Percentiles rank a stretch among this genome's conserved stretches.
These are phyloP conservation scores for Aspergillus fischeri DNA, from an alignment of 2,329 filamentous ascomycete genomes.

Conservation along the genomic window DNA sequence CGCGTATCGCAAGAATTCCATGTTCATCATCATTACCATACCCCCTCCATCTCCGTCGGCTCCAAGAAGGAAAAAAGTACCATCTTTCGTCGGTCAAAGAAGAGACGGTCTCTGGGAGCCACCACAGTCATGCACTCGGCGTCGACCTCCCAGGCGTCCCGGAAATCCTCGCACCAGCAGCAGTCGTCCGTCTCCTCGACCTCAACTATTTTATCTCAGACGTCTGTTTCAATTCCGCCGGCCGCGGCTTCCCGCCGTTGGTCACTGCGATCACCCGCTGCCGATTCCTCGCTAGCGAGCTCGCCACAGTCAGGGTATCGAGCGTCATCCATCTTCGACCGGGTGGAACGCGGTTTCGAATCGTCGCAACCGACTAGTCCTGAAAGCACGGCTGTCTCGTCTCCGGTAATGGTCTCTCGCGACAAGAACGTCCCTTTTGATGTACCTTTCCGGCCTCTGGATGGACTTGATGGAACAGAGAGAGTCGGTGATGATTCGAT, in stretches of 20 bases:
- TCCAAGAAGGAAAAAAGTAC: slow-evolving; percentile 52
- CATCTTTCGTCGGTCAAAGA: slow-evolving; percentile 59
- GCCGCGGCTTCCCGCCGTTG: slow-evolving; percentile 32
- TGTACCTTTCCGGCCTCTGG: slow-evolving; percentile 45
- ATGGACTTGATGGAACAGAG: slow-evolving; percentile 15
- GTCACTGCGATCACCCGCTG: slow-evolving; percentile 39
- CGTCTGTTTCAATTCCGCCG: slow-evolving; percentile 55
- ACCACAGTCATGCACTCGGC: slow-evolving; percentile 44
- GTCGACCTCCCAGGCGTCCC: slow-evolving; percentile 22
- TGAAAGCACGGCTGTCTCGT: slow-evolving; percentile 63
- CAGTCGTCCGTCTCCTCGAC: slow-evolving; percentile 43
- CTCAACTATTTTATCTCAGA: slow-evolving; percentile 61
- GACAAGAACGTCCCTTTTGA: slow-evolving; percentile 57
- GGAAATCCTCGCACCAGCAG: slow-evolving; percentile 33
- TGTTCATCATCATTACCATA: slow-evolving; percentile 92
- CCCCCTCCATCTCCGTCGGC: slow-evolving; percentile 49
- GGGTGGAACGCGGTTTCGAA: slow-evolving; percentile 58
- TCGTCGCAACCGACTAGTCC: slow-evolving; percentile 77
- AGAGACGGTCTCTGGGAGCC: slow-evolving; percentile 64
- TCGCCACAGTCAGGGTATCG: slow-evolving; percentile 74
- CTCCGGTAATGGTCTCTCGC: slow-evolving; percentile 61
- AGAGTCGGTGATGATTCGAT: slow-evolving; percentile 4
- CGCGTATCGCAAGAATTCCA: slow-evolving; percentile 71
- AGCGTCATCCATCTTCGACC: slow-evolving; percentile 74
- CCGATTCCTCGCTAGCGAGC: slow-evolving; percentile 64